Conservation (phyloP, 1,284 basidiomycete species). For the Cryptococcus sp. region DNA sequence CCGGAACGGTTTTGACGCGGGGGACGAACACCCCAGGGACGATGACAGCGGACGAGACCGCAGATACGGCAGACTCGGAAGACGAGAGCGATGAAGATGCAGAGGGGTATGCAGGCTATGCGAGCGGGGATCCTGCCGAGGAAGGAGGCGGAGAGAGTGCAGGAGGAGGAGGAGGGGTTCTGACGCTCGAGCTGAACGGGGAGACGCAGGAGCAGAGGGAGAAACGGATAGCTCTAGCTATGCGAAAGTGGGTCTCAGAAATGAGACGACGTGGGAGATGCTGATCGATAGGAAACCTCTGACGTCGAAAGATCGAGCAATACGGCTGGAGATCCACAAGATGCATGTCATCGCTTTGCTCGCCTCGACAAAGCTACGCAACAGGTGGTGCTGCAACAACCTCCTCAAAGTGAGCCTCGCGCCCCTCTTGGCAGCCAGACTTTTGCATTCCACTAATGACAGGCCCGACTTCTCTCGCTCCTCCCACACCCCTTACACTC, state of each 20-base stretch:
- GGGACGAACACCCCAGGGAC: conserved; percentile 16
- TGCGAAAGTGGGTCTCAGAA: conserved; percentile 33
- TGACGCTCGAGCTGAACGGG: conserved; percentile 38
- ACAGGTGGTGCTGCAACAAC: conserved; percentile 76
- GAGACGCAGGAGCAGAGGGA: conserved; percentile 39
- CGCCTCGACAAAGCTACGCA: conserved; percentile 67
- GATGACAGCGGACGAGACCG: conserved; percentile 7
- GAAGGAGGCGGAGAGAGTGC: conserved; percentile 19
- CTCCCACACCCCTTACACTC: conserved; percentile 73
- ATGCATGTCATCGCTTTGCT: conserved; percentile 76
- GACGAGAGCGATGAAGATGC: conserved; percentile 18
- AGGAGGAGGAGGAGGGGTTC: conserved; percentile 25
- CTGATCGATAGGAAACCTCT: conserved; percentile 37
- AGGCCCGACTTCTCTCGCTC: conserved; percentile 68
- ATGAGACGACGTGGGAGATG: background rate
- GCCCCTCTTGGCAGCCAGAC: too few species aligned
- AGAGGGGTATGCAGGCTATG: conserved; percentile 17
- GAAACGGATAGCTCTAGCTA: conserved; percentile 30
- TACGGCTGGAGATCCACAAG: conserved; percentile 76
- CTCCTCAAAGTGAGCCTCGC: conserved; percentile 62
- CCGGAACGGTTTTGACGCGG: conserved; percentile 9
- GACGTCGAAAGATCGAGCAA: conserved; percentile 56
- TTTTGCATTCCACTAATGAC: background rate
- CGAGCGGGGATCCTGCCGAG: conserved; percentile 14
- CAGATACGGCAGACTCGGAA: too few species aligned